phyloP scores from a whole-genome alignment of 73 alveolate genomes.

The Symbiodinium pilosum region DNA sequence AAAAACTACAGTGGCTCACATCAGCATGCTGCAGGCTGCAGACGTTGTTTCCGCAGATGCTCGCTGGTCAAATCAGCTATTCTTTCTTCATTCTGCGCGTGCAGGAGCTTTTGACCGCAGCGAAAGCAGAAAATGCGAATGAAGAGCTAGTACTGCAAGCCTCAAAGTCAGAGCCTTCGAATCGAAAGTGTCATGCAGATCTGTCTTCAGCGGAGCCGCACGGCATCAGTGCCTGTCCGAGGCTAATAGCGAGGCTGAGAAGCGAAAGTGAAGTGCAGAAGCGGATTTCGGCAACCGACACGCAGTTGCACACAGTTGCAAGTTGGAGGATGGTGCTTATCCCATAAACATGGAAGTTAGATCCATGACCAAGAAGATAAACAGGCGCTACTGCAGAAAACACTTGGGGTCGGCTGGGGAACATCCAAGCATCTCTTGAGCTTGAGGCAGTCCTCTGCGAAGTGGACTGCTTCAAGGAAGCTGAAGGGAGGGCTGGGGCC shows the following conservation, averaged over 20 bases:
- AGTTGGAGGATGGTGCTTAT: background rate
- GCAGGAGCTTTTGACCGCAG: constrained; percentile 79
- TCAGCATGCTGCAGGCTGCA: constrained; percentile 73
- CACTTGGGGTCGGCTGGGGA: no score
- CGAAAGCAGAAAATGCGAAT: constrained; percentile 69
- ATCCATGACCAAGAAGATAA: no score
- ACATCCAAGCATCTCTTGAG: no score
- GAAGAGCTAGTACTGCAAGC: constrained; percentile 82
- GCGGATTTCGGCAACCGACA: constrained; percentile 61
- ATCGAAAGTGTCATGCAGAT: background rate
- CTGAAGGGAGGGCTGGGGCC: constrained; percentile 55
- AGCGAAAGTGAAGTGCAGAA: constrained; percentile 88
- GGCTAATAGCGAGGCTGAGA: constrained; percentile 85
- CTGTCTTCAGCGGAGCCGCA: no score
- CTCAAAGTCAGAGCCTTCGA: constrained; percentile 31
- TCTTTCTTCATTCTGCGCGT: background rate
- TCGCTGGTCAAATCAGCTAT: background rate
- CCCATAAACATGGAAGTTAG: no score
- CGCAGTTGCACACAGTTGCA: constrained; percentile 50
- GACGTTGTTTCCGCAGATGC: background rate
- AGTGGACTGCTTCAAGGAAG: constrained; percentile 82
- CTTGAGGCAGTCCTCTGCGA: constrained; percentile 72
- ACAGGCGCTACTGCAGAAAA: no score
- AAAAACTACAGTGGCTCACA: constrained; percentile 82
- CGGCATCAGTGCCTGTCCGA: background rate